A percentile compares a stretch with the other conserved stretches of the same genome.
phyloP scores from a whole-genome alignment of 352 stramenopile genomes.

The Phytophthora capsici region DNA sequence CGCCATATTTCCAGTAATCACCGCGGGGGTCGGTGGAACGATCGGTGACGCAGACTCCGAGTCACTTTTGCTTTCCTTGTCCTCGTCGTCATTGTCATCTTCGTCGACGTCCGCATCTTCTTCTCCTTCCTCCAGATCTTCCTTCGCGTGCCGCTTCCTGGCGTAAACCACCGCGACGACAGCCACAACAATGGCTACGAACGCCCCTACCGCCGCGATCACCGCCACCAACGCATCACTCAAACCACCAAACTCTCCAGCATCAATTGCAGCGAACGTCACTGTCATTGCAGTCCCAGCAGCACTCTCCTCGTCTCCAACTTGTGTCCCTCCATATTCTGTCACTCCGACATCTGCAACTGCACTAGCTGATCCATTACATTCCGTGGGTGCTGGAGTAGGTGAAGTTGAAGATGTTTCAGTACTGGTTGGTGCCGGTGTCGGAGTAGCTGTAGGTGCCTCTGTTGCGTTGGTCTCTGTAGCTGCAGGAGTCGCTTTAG shows the following conservation, averaged over 20 bases:
- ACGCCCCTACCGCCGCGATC: slow-evolving; percentile 27
- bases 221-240: slow-evolving; percentile 19
- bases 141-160: slow-evolving; percentile 22
- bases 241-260: not conserved
- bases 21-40: slow-evolving; percentile 23
- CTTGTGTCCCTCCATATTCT: slow-evolving; percentile 3
- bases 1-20: slow-evolving; percentile 17
- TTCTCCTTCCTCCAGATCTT: slow-evolving; percentile 11
- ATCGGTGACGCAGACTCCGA: slow-evolving; percentile 1
- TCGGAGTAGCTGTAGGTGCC: slow-evolving; percentile 1
- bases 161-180: slow-evolving; percentile 21
- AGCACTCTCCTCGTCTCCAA: slow-evolving; percentile 19
- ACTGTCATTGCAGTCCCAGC: slow-evolving; percentile 6
- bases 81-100: slow-evolving; percentile 12
- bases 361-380: slow-evolving; percentile 19
- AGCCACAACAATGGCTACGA: slow-evolving; percentile 28
- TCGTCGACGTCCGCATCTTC: slow-evolving; percentile 8
- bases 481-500: not conserved
- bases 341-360: not conserved
- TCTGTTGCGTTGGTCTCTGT: slow-evolving; percentile 8
- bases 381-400: not conserved
- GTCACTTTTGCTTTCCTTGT: slow-evolving; percentile 3
- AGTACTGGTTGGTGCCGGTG: not conserved
- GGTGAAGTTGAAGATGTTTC: not conserved
- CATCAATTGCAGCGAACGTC: slow-evolving; percentile 21